Evolutionary conservation across 73 alveolate genomes (phyloP).

Genomic region (Tetrahymena borealis): DNA sequence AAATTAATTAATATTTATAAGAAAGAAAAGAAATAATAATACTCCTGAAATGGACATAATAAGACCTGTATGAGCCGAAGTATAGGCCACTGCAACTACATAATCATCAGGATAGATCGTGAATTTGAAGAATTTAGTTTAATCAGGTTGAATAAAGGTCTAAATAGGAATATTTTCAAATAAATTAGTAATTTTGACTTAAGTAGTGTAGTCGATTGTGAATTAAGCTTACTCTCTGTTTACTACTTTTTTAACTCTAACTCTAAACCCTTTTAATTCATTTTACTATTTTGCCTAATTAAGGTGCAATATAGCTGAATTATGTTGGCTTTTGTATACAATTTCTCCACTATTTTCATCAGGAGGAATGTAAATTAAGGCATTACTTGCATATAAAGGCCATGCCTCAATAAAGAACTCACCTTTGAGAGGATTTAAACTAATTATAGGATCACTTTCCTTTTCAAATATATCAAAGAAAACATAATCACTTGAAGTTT

Average conservation of each 20-base stretch:
- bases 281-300: not conserved
- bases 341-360: not conserved
- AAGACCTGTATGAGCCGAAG: not conserved
- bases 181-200: not conserved
- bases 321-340: not conserved
- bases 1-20: not conserved
- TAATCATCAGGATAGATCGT: not conserved
- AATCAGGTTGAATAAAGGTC: not conserved
- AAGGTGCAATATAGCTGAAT: not conserved
- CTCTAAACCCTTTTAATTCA: not conserved
- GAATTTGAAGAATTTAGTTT: not conserved
- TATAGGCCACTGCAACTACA: not conserved
- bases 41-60: not conserved
- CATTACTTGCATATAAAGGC: not conserved
- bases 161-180: not conserved
- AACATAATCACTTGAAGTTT: not conserved
- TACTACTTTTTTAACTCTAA: not conserved
- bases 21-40: not conserved
- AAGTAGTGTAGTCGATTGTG: not conserved
- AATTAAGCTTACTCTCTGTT: not conserved
- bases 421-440: not conserved
- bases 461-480: not conserved
- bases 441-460: not conserved
- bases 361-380: not conserved
- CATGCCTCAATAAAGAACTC: not conserved